phyloP scores from a whole-genome alignment of 352 stramenopile genomes.

The Phytophthora pistaciae region DNA sequence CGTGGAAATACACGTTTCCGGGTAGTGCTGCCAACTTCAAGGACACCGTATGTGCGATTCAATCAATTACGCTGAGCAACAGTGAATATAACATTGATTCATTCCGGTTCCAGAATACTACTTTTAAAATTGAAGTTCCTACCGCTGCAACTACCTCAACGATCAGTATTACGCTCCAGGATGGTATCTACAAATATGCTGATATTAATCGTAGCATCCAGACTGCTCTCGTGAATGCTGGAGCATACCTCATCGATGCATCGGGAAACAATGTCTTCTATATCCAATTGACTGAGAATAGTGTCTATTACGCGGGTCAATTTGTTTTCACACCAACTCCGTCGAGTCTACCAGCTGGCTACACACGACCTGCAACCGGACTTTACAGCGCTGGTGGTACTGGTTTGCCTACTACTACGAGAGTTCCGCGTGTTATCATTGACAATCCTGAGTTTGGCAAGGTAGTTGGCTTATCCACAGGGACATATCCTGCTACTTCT shows the following conservation, averaged over 20 bases:
- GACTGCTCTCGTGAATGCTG: no score
- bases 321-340: no score
- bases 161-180: no score
- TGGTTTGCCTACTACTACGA: conserved; percentile 18
- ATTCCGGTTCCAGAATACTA: conserved; percentile 6
- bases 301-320: no score
- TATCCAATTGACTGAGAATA: no score
- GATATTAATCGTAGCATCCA: no score
- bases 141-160: neutral
- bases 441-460: conserved; percentile 27
- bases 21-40: conserved; percentile 1
- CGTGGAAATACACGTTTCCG: no score
- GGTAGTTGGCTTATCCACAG: conserved; percentile 13
- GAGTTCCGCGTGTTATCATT: conserved; percentile 26
- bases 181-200: no score
- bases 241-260: no score
- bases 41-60: conserved; percentile 1
- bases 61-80: conserved; percentile 6
- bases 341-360: no score
- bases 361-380: conserved; percentile 13
- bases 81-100: conserved; percentile 20
- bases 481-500: conserved; percentile 20
- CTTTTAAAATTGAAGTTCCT: conserved; percentile 22
- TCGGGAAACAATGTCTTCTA: no score
- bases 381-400: conserved; percentile 21